Percentiles rank a stretch among this genome's conserved stretches.
Evolutionary conservation across 441 rosid genomes (phyloP).

Genomic region (Jatropha multifida): DNA sequence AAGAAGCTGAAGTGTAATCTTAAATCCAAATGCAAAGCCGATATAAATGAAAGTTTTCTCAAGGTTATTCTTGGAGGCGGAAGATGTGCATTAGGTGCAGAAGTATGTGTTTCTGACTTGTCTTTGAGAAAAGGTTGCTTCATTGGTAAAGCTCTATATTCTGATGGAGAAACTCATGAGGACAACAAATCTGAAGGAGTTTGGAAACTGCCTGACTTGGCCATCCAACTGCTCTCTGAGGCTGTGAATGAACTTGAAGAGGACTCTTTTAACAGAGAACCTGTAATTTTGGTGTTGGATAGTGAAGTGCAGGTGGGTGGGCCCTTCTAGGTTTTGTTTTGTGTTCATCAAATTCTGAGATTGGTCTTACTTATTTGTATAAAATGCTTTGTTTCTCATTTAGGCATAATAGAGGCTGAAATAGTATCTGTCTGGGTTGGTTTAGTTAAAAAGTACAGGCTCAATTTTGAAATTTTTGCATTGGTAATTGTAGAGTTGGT

Average conservation of each 20-base stretch:
- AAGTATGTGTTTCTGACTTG: conserved; percentile 46
- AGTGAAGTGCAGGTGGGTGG: conserved; percentile 72
- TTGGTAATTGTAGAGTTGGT: too few relatives aligned
- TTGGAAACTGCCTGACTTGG: conserved; percentile 40
- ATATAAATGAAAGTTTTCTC: conserved; percentile 58
- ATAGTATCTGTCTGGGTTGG: background rate
- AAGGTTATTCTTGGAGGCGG: conserved; percentile 64
- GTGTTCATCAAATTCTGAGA: background rate
- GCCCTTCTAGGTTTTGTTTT: conserved; percentile 16
- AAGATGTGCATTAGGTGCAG: conserved; percentile 34
- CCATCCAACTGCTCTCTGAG: conserved; percentile 58
- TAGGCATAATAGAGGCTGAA: background rate
- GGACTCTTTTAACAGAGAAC: conserved; percentile 51
- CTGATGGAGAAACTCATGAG: conserved; percentile 39
- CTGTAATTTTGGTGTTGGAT: conserved; percentile 75
- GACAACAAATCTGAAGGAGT: conserved; percentile 29
- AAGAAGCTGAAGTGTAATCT: conserved; percentile 60
- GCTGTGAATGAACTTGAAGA: conserved; percentile 61
- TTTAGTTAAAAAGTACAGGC: background rate
- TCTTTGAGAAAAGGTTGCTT: conserved; percentile 58
- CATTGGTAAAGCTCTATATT: conserved; percentile 43
- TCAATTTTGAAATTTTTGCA: too few relatives aligned
- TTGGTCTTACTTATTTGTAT: background rate
- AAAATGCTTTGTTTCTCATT: background rate
- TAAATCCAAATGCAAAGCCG: conserved; percentile 71